These are phyloP conservation scores for Tuber borchii DNA, from an alignment of 495 filamentous ascomycete species.

Conservation along the genomic window DNA sequence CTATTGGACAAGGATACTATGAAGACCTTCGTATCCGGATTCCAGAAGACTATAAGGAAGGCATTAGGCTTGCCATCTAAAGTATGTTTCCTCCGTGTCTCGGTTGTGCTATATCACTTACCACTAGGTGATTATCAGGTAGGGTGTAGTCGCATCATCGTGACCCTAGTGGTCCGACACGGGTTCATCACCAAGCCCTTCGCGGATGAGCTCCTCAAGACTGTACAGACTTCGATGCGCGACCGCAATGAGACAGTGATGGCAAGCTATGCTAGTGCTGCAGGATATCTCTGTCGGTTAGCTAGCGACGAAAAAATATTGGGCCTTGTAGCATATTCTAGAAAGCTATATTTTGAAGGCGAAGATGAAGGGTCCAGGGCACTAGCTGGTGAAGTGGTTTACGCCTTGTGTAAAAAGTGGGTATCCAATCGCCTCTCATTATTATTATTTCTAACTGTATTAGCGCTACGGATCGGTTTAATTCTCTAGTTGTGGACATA, in stretches of 20 bases:
- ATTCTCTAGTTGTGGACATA: constrained; percentile 61
- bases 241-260: constrained; percentile 89
- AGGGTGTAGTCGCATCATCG: constrained; percentile 76
- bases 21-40: constrained; percentile 58
- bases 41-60: constrained; percentile 73
- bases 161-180: constrained; percentile 75
- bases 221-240: constrained; percentile 68
- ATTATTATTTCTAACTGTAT: constrained; percentile 11
- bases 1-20: constrained; percentile 71
- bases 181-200: constrained; percentile 66
- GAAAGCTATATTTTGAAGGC: constrained; percentile 67
- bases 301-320: constrained; percentile 64
- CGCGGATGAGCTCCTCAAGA: constrained; percentile 67
- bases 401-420: constrained; percentile 65
- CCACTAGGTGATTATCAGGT: constrained; percentile 46
- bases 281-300: constrained; percentile 75
- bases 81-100: constrained; percentile 20
- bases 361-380: constrained; percentile 68
- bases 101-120: neutral
- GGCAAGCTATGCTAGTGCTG: constrained; percentile 73
- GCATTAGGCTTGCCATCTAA: constrained; percentile 88
- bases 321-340: constrained; percentile 58
- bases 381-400: constrained; percentile 69
- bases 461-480: constrained; percentile 79
- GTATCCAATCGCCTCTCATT: constrained; percentile 15